Base-by-base conservation (phyloP, 1,284 basidiomycete species). In the Ceratobasidium sp. region DNA sequence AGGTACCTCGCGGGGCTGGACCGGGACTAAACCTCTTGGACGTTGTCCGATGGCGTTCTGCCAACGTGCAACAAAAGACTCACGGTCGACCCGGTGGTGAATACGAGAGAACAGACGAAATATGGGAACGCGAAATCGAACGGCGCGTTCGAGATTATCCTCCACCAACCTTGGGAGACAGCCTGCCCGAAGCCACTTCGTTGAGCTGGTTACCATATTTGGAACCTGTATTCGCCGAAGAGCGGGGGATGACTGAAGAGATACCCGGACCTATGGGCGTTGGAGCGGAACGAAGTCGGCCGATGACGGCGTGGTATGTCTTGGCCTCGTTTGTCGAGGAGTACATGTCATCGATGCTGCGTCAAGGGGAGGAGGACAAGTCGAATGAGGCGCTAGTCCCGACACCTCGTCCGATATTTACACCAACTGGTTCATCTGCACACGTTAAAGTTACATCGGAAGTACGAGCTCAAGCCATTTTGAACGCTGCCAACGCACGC, bases 291-390 rank as follows among this genome's bases (percentile, higher is more conserved):
- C 38, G 48, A n/a, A 42, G 23, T 33, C 23, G 57, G n/a, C 48
- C 28, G 33, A 75, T 75, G 73, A 65, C 73, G 2, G 73, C 73
- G 10, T 75, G 73, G 73, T 75, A 75, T 42, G 54, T 75, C 23
- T 48, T 75, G 9, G 73, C 73, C 1, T 75, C 73, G 50, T 75
- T 75, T 66, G 62, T 66, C n/a, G 61, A 75, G 61, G 73, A 50
- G 28, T 75, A 75, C 23, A 28, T 75, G 17, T 38, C 50, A 15
- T 38, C 52, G 38, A 54, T 26, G n/a, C n/a, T n/a, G 12, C 67
- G 42, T 28, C 42, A 52, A 26, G 38, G n/a, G 40, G 54, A 64
- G 12, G 50, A 46, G 15, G n/a, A 42, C 28, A 28, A 33, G 20
- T n/a, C 38, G 38, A 42, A 26, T 17, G 33, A 13, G 20, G 6